Base-by-base conservation (phyloP, 116 monocot genomes). In the Papilionanthe hybrid region DNA sequence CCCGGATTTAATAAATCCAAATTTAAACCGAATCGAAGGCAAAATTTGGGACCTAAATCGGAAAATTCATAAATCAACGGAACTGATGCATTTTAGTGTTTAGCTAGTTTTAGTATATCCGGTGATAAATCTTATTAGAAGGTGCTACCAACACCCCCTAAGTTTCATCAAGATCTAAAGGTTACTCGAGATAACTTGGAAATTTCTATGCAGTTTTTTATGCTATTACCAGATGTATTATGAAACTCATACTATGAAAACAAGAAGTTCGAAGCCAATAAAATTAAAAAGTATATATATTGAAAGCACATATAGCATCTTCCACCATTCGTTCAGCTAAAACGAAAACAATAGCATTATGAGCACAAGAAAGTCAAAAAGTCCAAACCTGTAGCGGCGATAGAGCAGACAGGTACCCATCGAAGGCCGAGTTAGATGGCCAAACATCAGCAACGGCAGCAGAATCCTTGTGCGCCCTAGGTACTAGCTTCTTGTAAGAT, bases 361-460 rank as follows among this genome's bases (percentile, higher is more conserved):
- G 9, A 44, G 42, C 42, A 44, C 17, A 72, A 72, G 20, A 43
- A 2, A n/a, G 73, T 9, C n/a, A 43, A 77, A 55, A 75, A 11
- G 12, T 19, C 44, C 56, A 13, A 22, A 99, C 99, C 95, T 99
- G 99, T 18, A 93, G 72, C 20, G 95, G 99, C 44, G 99, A 89
- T n/a, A 99, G 86, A 27, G 92, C 95, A 12, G 99, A 99, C 25
- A 99, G 79, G 72, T 85, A 92, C 55, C 94, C 95, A 72, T 99
- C 99, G 79, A 99, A 99, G 9, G 93, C 99, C 19, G 99, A 99
- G 4, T 89, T 90, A n/a, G 90, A 90, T 0, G 99, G 99, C 99
- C 99, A 99, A 15, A 95, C 99, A 67, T 99, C 95, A n/a, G 93
- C 87, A 48, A 91, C 89, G 5, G 90, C 75, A 2, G 85, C 86